Percentiles rank a stretch among this genome's conserved stretches.
Evolutionary conservation across 2,329 filamentous ascomycete species (phyloP).

Genomic region (Pseudogymnoascus sp.): DNA sequence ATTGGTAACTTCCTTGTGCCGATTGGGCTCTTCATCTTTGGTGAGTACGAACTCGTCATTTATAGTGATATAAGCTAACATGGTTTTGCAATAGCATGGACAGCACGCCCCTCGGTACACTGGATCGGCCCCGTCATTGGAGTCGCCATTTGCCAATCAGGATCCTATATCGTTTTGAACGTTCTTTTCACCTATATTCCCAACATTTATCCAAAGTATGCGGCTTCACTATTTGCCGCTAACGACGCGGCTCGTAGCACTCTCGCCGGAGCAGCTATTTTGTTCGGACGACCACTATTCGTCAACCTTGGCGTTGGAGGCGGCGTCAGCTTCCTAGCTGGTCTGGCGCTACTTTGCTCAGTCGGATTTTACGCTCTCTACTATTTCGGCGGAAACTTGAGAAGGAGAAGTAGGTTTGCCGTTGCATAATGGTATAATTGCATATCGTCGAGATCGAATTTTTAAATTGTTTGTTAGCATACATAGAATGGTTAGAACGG

Average conservation of each 20-base stretch:
- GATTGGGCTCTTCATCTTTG: slow-evolving; percentile 52
- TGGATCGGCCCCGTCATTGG: slow-evolving; percentile 51
- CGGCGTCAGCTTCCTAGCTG: slow-evolving; percentile 36
- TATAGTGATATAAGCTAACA: not conserved
- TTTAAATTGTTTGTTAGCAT: not conserved
- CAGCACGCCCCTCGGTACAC: slow-evolving; percentile 41
- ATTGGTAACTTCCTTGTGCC: slow-evolving; percentile 42
- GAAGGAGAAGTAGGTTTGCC: slow-evolving; percentile 17
- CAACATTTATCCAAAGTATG: slow-evolving; percentile 50
- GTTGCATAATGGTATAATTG: slow-evolving; percentile 12
- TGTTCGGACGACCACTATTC: slow-evolving; percentile 42
- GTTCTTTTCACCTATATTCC: slow-evolving; percentile 54
- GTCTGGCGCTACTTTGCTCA: slow-evolving; percentile 31
- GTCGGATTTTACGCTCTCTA: slow-evolving; percentile 42
- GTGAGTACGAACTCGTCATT: slow-evolving; percentile 35
- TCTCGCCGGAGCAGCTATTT: slow-evolving; percentile 39
- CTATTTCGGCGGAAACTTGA: slow-evolving; percentile 14
- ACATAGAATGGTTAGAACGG: not conserved
- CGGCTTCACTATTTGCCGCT: slow-evolving; percentile 46
- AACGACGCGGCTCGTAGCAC: slow-evolving; percentile 33
- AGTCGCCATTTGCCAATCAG: slow-evolving; percentile 47
- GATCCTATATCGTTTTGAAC: slow-evolving; percentile 50
- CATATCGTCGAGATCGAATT: not conserved
- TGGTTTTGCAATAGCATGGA: slow-evolving; percentile 53
- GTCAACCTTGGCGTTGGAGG: slow-evolving; percentile 36